Evolutionary conservation across 805 yeast species (phyloP), one percentile per base, ranked within the genome.

Genomic region (Zygosaccharomyces bailii): DNA sequence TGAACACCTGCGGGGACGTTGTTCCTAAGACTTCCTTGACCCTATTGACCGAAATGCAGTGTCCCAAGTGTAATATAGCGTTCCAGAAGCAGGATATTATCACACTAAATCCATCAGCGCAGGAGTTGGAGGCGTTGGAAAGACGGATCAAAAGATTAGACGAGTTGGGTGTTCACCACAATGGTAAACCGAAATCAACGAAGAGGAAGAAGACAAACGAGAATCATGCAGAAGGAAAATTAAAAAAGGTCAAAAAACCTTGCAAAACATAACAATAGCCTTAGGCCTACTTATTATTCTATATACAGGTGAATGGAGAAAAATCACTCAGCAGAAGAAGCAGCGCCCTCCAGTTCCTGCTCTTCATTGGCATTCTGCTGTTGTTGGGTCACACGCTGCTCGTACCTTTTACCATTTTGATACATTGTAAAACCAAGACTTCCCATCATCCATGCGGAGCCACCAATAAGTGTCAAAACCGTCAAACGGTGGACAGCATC

Each of bases 401-500:
- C 80, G 44, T 73, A 75, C 43, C 70, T 69, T 55, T 72, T 71
- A 50, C 81, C 80, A 37, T 76, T 78, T 52, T 64, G 68, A 61
- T 75, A 78, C 44, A 79, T 60, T 10, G 77, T 76, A 62, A 72
- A 75, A 17, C 70, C 70, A 37, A 79, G 69, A 45, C 80, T 80
- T 23, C 73, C 75, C 8, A 71, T 55, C 73, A 79, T 72, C 61
- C 75, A 78, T 42, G 69, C 44, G 0, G 75, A 64, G 35, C 74
- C 74, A 39, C 90, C 90, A 16, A 81, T 75, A 23, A 84, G 69
- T 2, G 84, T 74, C 17, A 84, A 60, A 35, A 84, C 89, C 0
- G 87, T 80, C 47, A 83, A 63, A 67, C 91, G 82, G 65, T 84
- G 91, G 20, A 74, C 75, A 33, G 84, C 75, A 63, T 84, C 91